Evolutionary conservation across 2,329 filamentous ascomycete species (phyloP), one percentile per base, ranked within the genome.

Genomic region (Dendryphion nanum): DNA sequence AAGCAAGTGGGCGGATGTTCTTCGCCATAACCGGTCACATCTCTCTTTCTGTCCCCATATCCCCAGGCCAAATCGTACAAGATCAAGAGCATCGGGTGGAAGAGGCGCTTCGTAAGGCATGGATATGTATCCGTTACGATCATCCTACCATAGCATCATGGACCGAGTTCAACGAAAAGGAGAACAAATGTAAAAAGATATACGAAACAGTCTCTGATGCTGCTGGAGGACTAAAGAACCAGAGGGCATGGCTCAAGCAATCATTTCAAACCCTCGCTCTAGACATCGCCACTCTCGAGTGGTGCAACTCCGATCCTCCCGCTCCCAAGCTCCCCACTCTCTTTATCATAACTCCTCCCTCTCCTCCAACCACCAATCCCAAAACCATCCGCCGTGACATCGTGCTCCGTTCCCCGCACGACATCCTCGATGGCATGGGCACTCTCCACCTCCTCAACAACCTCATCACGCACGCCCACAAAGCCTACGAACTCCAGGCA

Each of bases 1-100:
- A 65, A 17, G 66, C 54, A 1, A 70, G 55, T 19, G 66, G 66
- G 0, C 65, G 68, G 1, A 64, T 58, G 36, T 68, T 63, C 42
- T 73, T 72, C 34, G 63, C 63, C 2, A 70, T 74, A 4, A 70
- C 70, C 0, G 68, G 65, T 0, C 63, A 64, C 14, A 30, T 71
- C 2, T 66, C 66, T 6, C 1, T 69, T 0, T 45, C 40, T 0
- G 35, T 62, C 3, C n/a, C 30, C 0, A 5, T 44, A 0, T n/a
- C 41, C 1, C 5, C 35, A 2, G 10, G 15, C 17, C 18, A 31
- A 3, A 40, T 37, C 2, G 35, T 53, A 0, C 42, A 44, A 18
- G 39, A 48, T 6, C 39, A 46, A 6, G 18, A 23, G 10, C 10
- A 26, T 0, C 20, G 44, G 2, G 37, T 69, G 5, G 53, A 65